phyloP scores from a whole-genome alignment of 768 basidiomycete species.

The Tylopilus sp. region DNA sequence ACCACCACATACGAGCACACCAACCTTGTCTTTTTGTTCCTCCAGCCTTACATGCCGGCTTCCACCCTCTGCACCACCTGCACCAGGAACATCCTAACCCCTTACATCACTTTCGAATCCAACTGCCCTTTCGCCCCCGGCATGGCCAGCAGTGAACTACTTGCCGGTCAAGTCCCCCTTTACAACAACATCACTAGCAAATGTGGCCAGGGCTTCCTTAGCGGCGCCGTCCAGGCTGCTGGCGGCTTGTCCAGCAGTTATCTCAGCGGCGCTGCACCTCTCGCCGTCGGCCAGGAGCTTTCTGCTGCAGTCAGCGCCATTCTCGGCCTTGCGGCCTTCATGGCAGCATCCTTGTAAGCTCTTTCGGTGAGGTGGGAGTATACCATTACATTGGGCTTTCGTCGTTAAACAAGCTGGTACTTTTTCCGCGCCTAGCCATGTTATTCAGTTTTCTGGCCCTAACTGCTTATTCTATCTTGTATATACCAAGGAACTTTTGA shows the following conservation, averaged over 20 bases:
- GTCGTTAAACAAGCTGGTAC: constrained; percentile 22
- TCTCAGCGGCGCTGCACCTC: constrained; percentile 30
- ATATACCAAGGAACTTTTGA: constrained; percentile 24
- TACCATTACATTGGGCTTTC: constrained; percentile 17
- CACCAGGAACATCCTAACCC: constrained; percentile 68
- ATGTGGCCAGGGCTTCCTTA: constrained; percentile 74
- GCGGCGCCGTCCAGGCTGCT: constrained; percentile 63
- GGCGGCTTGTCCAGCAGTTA: constrained; percentile 48
- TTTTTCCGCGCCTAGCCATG: constrained; percentile 14
- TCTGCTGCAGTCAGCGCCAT: constrained; percentile 30
- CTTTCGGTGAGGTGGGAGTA: constrained; percentile 7
- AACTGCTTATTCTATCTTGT: constrained; percentile 13
- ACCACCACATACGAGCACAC: constrained; percentile 47
- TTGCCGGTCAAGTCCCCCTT: constrained; percentile 61
- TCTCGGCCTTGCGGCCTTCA: constrained; percentile 34
- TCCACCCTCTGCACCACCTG: constrained; percentile 73
- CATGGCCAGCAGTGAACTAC: constrained; percentile 56
- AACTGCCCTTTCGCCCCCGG: constrained; percentile 74
- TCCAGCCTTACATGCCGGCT: constrained; percentile 47
- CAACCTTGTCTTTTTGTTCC: constrained; percentile 82
- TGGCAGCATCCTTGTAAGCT: constrained; percentile 27
- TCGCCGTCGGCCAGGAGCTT: constrained; percentile 22
- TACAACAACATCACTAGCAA: constrained; percentile 57
- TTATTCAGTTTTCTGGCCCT: constrained; percentile 9
- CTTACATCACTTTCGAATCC: constrained; percentile 78